Base-by-base conservation (phyloP, 1,284 basidiomycete genomes). In the Schizophyllum commune region DNA sequence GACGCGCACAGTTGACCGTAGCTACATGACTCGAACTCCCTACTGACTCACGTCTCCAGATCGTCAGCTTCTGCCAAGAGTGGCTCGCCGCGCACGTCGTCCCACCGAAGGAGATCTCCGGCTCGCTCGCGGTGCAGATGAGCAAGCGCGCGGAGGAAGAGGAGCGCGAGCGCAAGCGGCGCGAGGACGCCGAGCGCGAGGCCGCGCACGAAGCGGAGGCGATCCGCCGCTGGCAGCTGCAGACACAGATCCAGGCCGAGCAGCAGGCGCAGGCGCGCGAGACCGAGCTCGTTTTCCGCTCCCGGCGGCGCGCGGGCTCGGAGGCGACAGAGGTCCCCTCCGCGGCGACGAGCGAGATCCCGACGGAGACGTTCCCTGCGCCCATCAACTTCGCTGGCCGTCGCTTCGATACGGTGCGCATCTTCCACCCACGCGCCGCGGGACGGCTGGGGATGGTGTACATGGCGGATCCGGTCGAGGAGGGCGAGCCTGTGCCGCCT, bases 41-140 rank as follows among this genome's bases (percentile, higher is more conserved):
- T 8, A 47, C 32, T 61, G 22, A 32, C 57, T 52, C 27, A 58
- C n/a, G 52, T 34, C 33, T 19, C 58, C 58, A 91, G 86, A 84
- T 89, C 65, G 79, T 86, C 47, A 83, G 78, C 5, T 81, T 83
- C 58, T 79, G 81, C 52, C 85, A 89, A 70, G 88, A 89, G 39
- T 92, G 89, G 89, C 75, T 92, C 58, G 72, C 75, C 13, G 73
- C 74, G 32, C 79, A 85, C 63, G 73, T 89, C 52, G 72, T 73
- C n/a, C 85, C 83, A 3, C 79, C 81, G 1, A 73, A 75, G 2
- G 87, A 90, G 70, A 78, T 77, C 5, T 74, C 77, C 13, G 86
- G 85, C 32, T 92, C 90, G 0, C 78, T 92, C 2, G 89, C 89
- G 5, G 76, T 82, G 3, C 81, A 91, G 70, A 91, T 91, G 89